phyloP scores from a whole-genome alignment of 2,329 filamentous ascomycete genomes.

The Metarhizium album region DNA sequence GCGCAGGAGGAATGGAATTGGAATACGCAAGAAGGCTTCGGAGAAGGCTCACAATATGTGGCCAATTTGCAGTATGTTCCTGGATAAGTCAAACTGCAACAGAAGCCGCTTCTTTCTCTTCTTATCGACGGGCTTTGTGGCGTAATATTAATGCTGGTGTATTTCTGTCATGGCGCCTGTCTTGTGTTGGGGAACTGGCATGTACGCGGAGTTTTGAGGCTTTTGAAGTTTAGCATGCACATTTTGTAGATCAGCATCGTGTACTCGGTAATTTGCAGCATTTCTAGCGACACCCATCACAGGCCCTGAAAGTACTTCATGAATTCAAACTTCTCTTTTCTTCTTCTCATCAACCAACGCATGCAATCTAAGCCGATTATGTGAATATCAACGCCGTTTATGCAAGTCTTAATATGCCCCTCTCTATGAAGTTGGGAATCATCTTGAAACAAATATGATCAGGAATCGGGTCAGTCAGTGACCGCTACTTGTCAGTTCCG shows the following conservation, averaged over 20 bases:
- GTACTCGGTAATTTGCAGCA: neutral
- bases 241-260: neutral
- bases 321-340: neutral
- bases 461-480: neutral
- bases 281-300: neutral
- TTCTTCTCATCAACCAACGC: neutral
- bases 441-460: neutral
- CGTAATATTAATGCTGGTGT: neutral
- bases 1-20: conserved; percentile 22
- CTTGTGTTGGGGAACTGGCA: neutral
- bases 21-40: conserved; percentile 23
- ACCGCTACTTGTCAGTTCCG: no score
- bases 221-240: neutral
- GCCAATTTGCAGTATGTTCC: conserved; percentile 22
- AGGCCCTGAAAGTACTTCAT: neutral
- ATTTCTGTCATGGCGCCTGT: neutral
- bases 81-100: neutral
- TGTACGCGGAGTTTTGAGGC: conserved; percentile 8
- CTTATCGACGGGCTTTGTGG: neutral
- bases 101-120: neutral
- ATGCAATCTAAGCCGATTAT: neutral
- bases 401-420: neutral
- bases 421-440: neutral
- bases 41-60: conserved; percentile 14
- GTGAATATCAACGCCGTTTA: neutral